These are phyloP conservation scores for Xylariales sp. DNA, from an alignment of 2,329 filamentous ascomycete species.

Conservation along the genomic window DNA sequence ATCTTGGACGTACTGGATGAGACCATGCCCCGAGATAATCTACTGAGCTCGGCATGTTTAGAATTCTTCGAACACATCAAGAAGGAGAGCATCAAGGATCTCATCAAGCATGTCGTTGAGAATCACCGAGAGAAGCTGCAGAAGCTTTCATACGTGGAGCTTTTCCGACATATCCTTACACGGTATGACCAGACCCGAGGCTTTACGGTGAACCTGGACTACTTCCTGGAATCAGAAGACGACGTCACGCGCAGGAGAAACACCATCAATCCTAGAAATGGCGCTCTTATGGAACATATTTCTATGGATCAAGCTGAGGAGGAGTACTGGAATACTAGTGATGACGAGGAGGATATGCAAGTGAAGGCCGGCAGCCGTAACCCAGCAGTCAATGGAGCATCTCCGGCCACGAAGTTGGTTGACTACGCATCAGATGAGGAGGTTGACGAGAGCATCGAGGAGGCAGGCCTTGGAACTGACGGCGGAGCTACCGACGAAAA, in stretches of 20 bases:
- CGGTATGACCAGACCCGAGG: conserved; percentile 76
- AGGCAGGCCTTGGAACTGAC: not conserved
- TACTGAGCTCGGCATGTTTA: conserved; percentile 87
- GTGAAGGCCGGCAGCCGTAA: conserved; percentile 27
- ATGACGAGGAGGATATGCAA: conserved; percentile 71
- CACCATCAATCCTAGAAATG: conserved; percentile 44
- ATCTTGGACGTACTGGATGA: conserved; percentile 79
- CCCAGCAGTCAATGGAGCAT: conserved; percentile 55
- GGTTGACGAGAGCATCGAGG: conserved; percentile 44
- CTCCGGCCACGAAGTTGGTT: conserved; percentile 66
- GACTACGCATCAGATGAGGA: conserved; percentile 93
- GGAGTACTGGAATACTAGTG: conserved; percentile 88
- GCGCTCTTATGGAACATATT: conserved; percentile 62
- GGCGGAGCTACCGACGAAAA: conserved; percentile 7
- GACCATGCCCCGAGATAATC: conserved; percentile 86
- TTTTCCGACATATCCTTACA: conserved; percentile 70
- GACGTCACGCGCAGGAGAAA: conserved; percentile 40
- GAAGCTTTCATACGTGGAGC: conserved; percentile 75
- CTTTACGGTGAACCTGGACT: conserved; percentile 61
- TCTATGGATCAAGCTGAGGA: conserved; percentile 76
- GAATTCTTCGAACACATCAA: conserved; percentile 92
- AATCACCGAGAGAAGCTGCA: conserved; percentile 75
- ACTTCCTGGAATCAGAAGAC: conserved; percentile 68
- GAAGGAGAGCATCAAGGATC: conserved; percentile 72
- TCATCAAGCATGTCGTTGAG: conserved; percentile 80